Percentiles rank a stretch among this genome's conserved stretches.
phyloP scores from a whole-genome alignment of 345 rosid genomes.

The Abelmoschus esculentus region DNA sequence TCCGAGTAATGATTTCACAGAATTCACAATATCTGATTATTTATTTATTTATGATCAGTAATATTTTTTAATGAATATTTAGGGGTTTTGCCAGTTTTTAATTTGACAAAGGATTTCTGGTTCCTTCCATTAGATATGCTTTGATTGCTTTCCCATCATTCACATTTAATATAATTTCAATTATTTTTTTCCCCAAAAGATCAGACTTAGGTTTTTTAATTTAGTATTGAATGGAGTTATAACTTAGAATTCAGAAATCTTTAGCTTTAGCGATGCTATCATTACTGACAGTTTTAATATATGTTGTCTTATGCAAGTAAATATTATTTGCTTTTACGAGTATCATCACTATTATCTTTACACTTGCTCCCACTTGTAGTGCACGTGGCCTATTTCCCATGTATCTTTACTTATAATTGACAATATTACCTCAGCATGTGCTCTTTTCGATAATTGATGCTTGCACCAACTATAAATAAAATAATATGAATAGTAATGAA shows the following conservation, averaged over 20 bases:
- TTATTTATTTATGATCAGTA: neutral
- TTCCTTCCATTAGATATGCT: neutral
- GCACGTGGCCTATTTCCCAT: neutral
- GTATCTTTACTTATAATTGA: neutral
- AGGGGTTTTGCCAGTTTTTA: neutral
- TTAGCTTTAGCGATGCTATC: neutral
- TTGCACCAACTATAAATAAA: neutral
- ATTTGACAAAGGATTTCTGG: neutral
- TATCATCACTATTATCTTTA: too few relatives aligned
- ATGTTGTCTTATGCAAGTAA: constrained; percentile 8
- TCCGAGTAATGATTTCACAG: neutral
- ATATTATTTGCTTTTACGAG: neutral
- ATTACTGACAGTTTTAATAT: neutral
- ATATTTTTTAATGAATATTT: neutral
- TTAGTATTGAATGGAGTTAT: too few relatives aligned
- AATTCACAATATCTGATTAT: neutral
- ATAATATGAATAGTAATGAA: neutral
- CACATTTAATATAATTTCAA: too few relatives aligned
- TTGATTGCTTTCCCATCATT: too few relatives aligned
- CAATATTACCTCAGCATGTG: neutral
- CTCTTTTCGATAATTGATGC: neutral
- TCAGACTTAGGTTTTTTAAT: neutral
- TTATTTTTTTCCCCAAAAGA: neutral
- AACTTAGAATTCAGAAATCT: too few relatives aligned
- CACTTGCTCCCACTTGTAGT: neutral